These are phyloP conservation scores for Zizania latifolia DNA, from an alignment of 176 grass and related monocot genomes.

Conservation along the genomic window DNA sequence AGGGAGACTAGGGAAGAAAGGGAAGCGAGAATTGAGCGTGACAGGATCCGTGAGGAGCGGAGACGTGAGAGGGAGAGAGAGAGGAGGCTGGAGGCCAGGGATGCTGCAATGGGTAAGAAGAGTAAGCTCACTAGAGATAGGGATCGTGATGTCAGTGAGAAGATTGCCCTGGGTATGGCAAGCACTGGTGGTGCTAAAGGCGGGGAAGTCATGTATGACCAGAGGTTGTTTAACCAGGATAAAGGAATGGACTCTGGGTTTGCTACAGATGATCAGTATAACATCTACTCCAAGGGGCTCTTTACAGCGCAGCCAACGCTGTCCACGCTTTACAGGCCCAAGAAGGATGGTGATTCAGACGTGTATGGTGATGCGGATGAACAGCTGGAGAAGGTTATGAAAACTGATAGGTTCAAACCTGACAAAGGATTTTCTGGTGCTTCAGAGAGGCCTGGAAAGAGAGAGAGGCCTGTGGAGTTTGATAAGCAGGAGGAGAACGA, in stretches of 20 bases:
- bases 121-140: conserved; percentile 64
- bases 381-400: conserved; percentile 83
- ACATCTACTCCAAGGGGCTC: conserved; percentile 55
- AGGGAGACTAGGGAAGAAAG: conserved; percentile 75
- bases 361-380: conserved; percentile 77
- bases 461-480: conserved; percentile 87
- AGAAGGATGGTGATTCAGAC: conserved; percentile 88
- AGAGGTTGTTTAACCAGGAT: conserved; percentile 55
- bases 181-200: conserved; percentile 37
- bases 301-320: conserved; percentile 64
- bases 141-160: conserved; percentile 90
- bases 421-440: conserved; percentile 78
- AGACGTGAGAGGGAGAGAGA: conserved; percentile 82
- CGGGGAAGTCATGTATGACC: conserved; percentile 96
- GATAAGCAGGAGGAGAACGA: conserved; percentile 91
- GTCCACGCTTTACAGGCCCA: conserved; percentile 79
- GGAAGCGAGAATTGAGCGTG: conserved; percentile 55
- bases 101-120: conserved; percentile 58
- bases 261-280: conserved; percentile 34
- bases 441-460: conserved; percentile 65
- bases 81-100: conserved; percentile 79
- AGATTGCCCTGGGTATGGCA: conserved; percentile 96
- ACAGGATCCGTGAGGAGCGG: conserved; percentile 31
- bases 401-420: conserved; percentile 87
- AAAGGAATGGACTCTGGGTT: conserved; percentile 45